Evolutionary conservation across 495 filamentous ascomycete genomes (phyloP), one percentile per base, ranked within the genome.

Genomic region (Evansstolkia leycettana): DNA sequence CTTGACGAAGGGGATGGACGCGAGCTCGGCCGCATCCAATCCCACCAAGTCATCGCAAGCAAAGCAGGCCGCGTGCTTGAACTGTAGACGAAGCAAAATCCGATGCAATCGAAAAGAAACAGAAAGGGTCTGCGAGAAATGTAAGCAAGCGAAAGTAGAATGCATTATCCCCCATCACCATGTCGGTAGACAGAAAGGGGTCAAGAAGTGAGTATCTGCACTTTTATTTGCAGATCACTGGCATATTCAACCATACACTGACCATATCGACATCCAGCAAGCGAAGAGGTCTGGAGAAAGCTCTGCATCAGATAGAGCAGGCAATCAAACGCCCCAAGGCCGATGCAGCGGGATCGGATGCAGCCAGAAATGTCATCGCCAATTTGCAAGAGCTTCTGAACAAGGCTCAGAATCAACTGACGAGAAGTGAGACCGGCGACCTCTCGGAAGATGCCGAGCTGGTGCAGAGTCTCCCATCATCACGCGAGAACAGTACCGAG

Each of bases 281-380:
- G 51, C 75, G 79, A 17, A 80, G 73, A 23, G 80, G 80, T 0
- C 51, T 84, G 34, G 78, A 82, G 37, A 84, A 81, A 51, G 78
- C 80, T 1, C 65, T 84, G 17, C 72, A 78, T 46, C 78, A 81
- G 46, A 78, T 84, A 31, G 76, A 82, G 43, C 74, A 82, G 48
- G 80, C 76, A 10, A 69, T 84, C 30, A 73, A 76, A 44, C 67
- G 71, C n/a, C 73, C 72, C 0, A 72, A 64, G 33, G 51, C 64
- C 7, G 62, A 67, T 39, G 47, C 48, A 2, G 53, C 64, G 12
- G 58, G 62, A 12, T 55, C 62, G 14, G 68, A 75, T 42, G 68
- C 65, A 35, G 58, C 66, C 11, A 48, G 53, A 10, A 76, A 71
- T 25, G 60, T 72, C 25, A 65, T 78, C 12, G 57, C 62, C 5